phyloP scores from a whole-genome alignment of 2,329 filamentous ascomycete genomes.

The Xylaria sp. region DNA sequence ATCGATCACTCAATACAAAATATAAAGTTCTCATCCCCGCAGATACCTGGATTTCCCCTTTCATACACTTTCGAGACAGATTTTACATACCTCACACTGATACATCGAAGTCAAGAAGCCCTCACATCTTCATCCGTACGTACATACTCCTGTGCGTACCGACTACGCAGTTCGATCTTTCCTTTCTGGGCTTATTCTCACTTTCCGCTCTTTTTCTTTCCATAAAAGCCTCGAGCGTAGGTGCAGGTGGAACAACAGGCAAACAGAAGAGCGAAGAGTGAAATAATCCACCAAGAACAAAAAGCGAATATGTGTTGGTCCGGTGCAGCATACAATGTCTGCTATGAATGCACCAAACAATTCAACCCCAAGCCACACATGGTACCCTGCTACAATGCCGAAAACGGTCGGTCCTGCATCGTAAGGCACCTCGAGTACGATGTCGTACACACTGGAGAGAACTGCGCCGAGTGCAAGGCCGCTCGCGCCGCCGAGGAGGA shows the following conservation, averaged over 20 bases:
- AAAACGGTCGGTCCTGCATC: conserved; percentile 5
- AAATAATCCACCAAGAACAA: too few species aligned
- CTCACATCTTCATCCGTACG: too few species aligned
- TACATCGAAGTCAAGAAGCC: too few species aligned
- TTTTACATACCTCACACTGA: too few species aligned
- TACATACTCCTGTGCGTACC: too few species aligned
- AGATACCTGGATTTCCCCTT: too few species aligned
- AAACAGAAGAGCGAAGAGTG: neutral
- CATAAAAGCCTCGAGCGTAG: too few species aligned
- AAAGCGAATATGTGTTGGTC: conserved; percentile 25
- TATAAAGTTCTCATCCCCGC: too few species aligned
- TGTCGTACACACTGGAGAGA: conserved; percentile 20
- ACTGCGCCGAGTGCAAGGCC: conserved; percentile 27
- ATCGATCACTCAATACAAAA: too few species aligned
- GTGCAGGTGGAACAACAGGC: neutral
- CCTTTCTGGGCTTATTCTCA: neutral
- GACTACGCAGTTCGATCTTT: neutral
- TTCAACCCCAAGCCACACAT: conserved; percentile 17
- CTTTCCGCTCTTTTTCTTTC: neutral
- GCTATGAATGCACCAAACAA: conserved; percentile 31
- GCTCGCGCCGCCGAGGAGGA: conserved; percentile 24
- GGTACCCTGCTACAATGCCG: conserved; percentile 21
- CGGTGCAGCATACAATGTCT: conserved; percentile 16
- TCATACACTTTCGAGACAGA: too few species aligned
- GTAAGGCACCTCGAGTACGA: neutral